Percentiles rank a stretch among this genome's conserved stretches.
Evolutionary conservation across 257 asterid species (phyloP).

Genomic region (Penstemon davidsonii): DNA sequence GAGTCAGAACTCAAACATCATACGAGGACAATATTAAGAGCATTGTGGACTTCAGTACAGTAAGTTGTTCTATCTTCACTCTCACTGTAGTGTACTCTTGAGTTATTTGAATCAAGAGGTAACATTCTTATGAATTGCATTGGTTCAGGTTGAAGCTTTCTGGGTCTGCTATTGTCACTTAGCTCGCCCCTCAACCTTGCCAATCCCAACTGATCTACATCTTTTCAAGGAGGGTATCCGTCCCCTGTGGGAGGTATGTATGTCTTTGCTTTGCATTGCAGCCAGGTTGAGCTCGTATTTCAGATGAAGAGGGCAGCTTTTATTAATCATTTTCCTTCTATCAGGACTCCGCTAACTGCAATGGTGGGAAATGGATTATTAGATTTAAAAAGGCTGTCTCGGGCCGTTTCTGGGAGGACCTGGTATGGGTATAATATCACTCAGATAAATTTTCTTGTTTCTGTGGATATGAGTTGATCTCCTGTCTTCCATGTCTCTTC

Average conservation of each 20-base stretch:
- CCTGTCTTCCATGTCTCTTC: no score
- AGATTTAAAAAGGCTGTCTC: slow-evolving; percentile 89
- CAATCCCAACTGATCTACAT: slow-evolving; percentile 96
- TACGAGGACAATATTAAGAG: slow-evolving; percentile 94
- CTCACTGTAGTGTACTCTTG: not conserved
- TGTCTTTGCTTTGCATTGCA: no score
- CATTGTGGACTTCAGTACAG: slow-evolving; percentile 90
- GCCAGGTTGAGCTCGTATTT: slow-evolving; percentile 1
- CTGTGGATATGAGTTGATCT: no score
- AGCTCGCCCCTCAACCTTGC: slow-evolving; percentile 81
- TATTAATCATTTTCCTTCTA: slow-evolving; percentile 1
- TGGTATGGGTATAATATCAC: slow-evolving; percentile 47
- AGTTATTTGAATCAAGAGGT: no score
- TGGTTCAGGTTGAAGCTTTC: slow-evolving; percentile 77
- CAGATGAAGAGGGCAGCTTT: not conserved
- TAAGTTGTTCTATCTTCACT: slow-evolving; percentile 35
- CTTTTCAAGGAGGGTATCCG: slow-evolving; percentile 97
- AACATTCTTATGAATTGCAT: slow-evolving; percentile 21
- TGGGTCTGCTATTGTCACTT: slow-evolving; percentile 97
- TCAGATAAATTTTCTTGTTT: no score
- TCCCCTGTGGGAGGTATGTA: slow-evolving; percentile 92
- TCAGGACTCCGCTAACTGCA: slow-evolving; percentile 95
- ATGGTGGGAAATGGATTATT: slow-evolving; percentile 97
- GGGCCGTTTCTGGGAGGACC: slow-evolving; percentile 99
- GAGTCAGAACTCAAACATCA: slow-evolving; percentile 80